Evolutionary conservation across 768 basidiomycete genomes (phyloP).

Genomic region (Dentipellis sp.): DNA sequence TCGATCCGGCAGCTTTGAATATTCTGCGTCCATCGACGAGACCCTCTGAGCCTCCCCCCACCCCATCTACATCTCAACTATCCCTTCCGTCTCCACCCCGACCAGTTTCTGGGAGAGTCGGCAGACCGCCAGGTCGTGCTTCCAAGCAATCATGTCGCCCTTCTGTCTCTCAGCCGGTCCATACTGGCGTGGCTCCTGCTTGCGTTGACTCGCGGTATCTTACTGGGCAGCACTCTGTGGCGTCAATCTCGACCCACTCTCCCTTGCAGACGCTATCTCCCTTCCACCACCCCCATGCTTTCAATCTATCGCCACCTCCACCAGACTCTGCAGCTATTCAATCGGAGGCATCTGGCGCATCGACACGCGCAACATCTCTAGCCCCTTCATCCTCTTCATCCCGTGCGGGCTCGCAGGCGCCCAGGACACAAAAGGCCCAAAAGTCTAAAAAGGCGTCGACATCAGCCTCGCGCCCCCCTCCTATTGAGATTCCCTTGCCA

Average conservation of each 20-base stretch:
- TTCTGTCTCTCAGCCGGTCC: too few relatives aligned
- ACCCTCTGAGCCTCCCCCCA: too few relatives aligned
- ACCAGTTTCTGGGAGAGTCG: too few relatives aligned
- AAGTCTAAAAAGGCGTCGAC: constrained; percentile 24
- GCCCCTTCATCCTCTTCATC: constrained; percentile 11
- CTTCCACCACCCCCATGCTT: too few relatives aligned
- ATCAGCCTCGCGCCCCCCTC: constrained; percentile 35
- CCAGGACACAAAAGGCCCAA: constrained; percentile 18
- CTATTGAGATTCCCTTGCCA: constrained; percentile 53
- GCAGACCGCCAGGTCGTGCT: too few relatives aligned
- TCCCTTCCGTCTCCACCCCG: constrained; percentile 24
- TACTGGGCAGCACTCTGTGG: too few relatives aligned
- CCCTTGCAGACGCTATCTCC: too few relatives aligned
- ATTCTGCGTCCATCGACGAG: constrained; percentile 14
- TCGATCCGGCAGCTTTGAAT: constrained; percentile 64
- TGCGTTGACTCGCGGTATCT: too few relatives aligned
- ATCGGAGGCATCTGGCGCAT: not conserved
- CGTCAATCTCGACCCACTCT: too few relatives aligned
- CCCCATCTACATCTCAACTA: constrained; percentile 14
- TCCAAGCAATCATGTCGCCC: too few relatives aligned
- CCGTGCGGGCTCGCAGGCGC: constrained; percentile 6
- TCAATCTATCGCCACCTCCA: not conserved
- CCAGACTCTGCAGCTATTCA: not conserved
- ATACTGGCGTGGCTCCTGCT: too few relatives aligned
- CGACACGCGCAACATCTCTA: constrained; percentile 10